phyloP scores from a whole-genome alignment of 257 asterid species.

The Nicotiana tabacum region DNA sequence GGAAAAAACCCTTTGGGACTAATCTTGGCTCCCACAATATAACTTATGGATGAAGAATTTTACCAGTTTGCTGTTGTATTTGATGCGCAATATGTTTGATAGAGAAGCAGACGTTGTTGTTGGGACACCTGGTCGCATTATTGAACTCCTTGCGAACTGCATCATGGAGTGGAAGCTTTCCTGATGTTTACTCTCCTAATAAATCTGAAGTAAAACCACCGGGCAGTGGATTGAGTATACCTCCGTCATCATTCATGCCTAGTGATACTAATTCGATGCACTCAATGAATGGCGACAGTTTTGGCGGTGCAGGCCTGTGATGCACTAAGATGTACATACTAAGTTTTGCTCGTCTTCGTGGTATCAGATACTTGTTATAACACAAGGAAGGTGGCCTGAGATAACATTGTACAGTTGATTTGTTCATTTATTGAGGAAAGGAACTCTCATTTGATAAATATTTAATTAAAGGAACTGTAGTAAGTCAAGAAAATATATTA shows the following conservation, averaged over 20 bases:
- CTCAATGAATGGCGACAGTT: constrained; percentile 29
- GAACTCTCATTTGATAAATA: background rate
- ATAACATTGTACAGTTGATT: constrained; percentile 49
- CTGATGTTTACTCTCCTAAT: constrained; percentile 30
- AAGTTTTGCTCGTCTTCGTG: constrained; percentile 23
- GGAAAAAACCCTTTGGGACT: too few relatives aligned
- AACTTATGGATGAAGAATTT: too few relatives aligned
- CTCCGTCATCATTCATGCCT: constrained; percentile 26
- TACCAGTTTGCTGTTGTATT: too few relatives aligned
- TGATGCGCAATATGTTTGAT: too few relatives aligned
- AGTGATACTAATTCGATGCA: constrained; percentile 25
- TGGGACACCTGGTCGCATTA: too few relatives aligned
- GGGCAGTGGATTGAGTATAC: constrained; percentile 51
- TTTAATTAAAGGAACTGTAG: background rate
- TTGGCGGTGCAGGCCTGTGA: constrained; percentile 80
- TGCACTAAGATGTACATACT: constrained; percentile 41
- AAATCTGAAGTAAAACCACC: constrained; percentile 34
- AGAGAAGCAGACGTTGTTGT: too few relatives aligned
- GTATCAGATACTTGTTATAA: background rate
- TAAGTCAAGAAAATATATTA: background rate
- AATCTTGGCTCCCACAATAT: too few relatives aligned
- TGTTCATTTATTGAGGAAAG: constrained; percentile 17
- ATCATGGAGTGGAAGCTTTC: constrained; percentile 84
- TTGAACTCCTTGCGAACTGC: constrained; percentile 56
- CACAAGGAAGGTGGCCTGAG: constrained; percentile 19